These are phyloP conservation scores for Sporothrix protearum DNA, from an alignment of 2,329 filamentous ascomycete species.

Conservation along the genomic window DNA sequence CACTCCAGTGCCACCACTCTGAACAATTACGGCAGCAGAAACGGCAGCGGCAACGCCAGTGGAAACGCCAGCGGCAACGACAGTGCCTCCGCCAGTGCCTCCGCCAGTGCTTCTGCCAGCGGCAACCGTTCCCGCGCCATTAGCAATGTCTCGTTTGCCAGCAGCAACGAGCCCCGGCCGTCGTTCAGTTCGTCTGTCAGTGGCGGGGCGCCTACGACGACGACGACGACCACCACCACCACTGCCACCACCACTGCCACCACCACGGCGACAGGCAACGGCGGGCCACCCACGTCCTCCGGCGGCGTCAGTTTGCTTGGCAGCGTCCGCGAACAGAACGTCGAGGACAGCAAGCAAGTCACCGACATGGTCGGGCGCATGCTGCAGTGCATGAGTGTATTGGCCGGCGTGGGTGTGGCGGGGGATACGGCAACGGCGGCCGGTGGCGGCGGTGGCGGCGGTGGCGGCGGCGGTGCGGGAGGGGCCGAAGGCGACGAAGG, in stretches of 20 bases:
- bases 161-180: constrained; percentile 46
- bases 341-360: constrained; percentile 70
- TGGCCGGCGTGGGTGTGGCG: constrained; percentile 60
- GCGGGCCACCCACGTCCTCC: constrained; percentile 24
- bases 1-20: constrained; percentile 76
- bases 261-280: constrained; percentile 4
- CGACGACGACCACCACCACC: neutral
- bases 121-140: constrained; percentile 72
- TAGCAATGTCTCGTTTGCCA: constrained; percentile 72
- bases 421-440: neutral
- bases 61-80: constrained; percentile 28
- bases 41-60: constrained; percentile 44
- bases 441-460: constrained; percentile 62
- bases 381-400: constrained; percentile 91
- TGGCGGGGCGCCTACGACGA: constrained; percentile 34
- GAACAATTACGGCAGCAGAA: constrained; percentile 39
- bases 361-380: constrained; percentile 93
- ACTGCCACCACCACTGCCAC: too few relatives aligned
- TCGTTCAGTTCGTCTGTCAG: constrained; percentile 35
- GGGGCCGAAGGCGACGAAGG: constrained; percentile 66
- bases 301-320: constrained; percentile 24
- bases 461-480: constrained; percentile 64
- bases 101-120: constrained; percentile 36
- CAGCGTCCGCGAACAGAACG: constrained; percentile 55
- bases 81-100: constrained; percentile 22